Evolutionary conservation across 352 stramenopile species (phyloP).

Genomic region (Phytophthora citricola): DNA sequence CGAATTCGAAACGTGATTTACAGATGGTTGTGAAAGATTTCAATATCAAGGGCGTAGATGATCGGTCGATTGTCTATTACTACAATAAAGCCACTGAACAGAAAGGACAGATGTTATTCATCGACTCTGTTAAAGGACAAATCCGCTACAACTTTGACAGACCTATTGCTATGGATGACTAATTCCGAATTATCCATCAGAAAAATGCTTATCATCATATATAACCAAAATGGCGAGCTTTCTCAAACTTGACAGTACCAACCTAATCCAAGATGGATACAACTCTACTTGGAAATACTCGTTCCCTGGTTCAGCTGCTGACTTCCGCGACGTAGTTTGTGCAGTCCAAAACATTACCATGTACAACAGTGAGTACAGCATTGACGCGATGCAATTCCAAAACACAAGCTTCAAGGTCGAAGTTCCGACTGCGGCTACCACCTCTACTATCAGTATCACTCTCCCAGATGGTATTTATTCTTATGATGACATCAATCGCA

Average conservation of each 20-base stretch:
- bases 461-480: constrained; percentile 15
- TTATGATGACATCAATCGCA: constrained; percentile 11
- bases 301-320: not conserved
- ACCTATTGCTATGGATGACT: not conserved
- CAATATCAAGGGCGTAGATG: constrained; percentile 16
- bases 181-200: not conserved
- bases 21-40: constrained; percentile 20
- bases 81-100: constrained; percentile 15
- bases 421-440: constrained; percentile 14
- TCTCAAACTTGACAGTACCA: constrained; percentile 11
- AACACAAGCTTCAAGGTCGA: constrained; percentile 16
- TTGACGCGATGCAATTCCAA: constrained; percentile 2
- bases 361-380: constrained; percentile 12
- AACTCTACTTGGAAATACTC: constrained; percentile 4
- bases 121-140: constrained; percentile 13
- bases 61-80: constrained; percentile 14
- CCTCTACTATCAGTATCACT: constrained; percentile 3
- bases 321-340: not conserved
- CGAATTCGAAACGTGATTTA: constrained; percentile 17
- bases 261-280: constrained; percentile 6
- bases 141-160: constrained; percentile 11
- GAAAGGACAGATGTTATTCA: constrained; percentile 13
- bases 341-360: constrained; percentile 13
- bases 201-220: constrained; percentile 1
- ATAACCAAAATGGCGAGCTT: not conserved